Evolutionary conservation across 371 early-diverging fungal species (phyloP), one percentile per base, ranked within the genome.

Genomic region (Mucor velutinosus): DNA sequence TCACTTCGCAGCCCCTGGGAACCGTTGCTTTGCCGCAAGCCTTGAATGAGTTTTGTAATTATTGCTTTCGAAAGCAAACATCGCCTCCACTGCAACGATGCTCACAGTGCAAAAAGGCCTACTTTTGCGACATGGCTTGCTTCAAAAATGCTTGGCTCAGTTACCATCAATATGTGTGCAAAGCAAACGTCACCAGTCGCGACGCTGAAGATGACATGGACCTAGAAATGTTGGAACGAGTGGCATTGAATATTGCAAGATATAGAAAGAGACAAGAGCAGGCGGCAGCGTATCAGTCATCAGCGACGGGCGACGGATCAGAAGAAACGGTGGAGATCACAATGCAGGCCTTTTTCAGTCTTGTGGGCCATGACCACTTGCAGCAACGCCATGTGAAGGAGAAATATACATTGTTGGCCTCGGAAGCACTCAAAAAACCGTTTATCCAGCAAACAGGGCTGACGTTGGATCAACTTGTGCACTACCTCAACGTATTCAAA

Each of bases 401-500:
- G 45, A 61, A 57, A 11, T n/a, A 47, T 15, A 32, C 15, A 27
- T n/a, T 41, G 5, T 19, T 67, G 6, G 74, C 79, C 0, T 15
- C 59, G 5, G 41, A 58, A 58, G 75, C 69, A 1, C 27, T 76
- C 53, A 57, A 62, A n/a, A 75, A 75, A 32, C 47, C 73, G 4
- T 74, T 76, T 37, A 67, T 79, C n/a, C 51, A 60, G 11, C 60
- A 65, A n/a, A 66, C 71, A 0, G 72, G 72, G 0, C 23, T 81
- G 14, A 60, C 58, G 0, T 25, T 45, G 27, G 57, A 70, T 0
- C 76, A 82, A 30, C 58, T 84, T 8, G 73, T 91, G 23, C 79
- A 81, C 21, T 79, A 77, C 37, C 75, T 92, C 21, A 82, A 86
- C 51, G 87, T 86, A 12, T 92, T 93, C 64, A 86, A 85, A 12